Conservation (phyloP, 768 basidiomycete genomes). For the Tulasnella sp. region DNA sequence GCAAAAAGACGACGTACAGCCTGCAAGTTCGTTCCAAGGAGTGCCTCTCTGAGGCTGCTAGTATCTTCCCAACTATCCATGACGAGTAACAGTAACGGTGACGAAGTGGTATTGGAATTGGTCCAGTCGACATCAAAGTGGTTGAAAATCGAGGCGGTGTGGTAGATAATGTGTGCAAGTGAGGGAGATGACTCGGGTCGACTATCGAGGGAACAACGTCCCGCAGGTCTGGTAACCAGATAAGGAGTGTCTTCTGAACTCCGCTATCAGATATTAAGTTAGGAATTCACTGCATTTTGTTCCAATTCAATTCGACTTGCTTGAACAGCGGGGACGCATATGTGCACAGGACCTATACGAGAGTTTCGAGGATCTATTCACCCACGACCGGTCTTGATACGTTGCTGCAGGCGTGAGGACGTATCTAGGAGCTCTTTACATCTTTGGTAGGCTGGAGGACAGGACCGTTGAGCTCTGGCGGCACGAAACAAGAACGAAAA, state of each 20-base stretch:
- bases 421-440: no score
- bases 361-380: no score
- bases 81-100: background rate
- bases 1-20: background rate
- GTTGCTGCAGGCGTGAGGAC: no score
- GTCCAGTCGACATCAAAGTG: background rate
- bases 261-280: background rate
- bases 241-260: background rate
- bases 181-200: background rate
- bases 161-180: background rate
- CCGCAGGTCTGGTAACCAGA: background rate
- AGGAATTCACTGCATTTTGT: background rate
- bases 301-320: background rate
- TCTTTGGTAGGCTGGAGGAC: no score
- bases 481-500: no score
- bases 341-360: background rate
- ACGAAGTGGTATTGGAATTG: background rate
- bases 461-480: no score
- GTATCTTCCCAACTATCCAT: background rate
- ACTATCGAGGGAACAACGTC: background rate
- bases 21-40: background rate
- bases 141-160: background rate
- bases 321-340: no score
- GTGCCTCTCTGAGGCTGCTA: background rate
- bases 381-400: no score